Evolutionary conservation across 1,284 basidiomycete species (phyloP).

Genomic region (Meripilus lineatus): DNA sequence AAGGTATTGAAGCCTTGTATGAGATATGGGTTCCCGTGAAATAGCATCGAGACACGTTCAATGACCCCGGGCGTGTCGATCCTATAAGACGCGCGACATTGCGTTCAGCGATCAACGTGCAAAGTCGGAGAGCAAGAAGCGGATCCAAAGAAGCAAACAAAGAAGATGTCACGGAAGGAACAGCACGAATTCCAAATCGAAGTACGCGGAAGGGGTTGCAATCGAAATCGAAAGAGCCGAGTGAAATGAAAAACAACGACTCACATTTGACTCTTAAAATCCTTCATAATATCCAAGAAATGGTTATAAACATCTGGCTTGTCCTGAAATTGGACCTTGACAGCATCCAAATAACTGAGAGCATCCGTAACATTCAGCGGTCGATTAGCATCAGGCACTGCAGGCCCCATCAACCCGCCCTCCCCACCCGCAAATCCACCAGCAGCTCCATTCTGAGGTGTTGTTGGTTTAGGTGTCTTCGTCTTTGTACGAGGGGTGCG

Average conservation of each 20-base stretch:
- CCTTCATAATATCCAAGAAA: constrained; percentile 99
- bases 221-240: not conserved
- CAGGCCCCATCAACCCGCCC: not conserved
- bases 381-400: constrained; percentile 23
- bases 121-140: no score
- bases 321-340: constrained; percentile 91
- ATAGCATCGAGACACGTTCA: constrained; percentile 92
- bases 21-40: constrained; percentile 89
- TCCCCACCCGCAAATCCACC: not conserved
- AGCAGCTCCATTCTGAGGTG: no score
- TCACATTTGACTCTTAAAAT: constrained; percentile 93
- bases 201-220: not conserved
- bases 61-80: constrained; percentile 99
- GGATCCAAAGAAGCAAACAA: no score
- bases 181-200: constrained; percentile 2
- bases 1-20: constrained; percentile 99
- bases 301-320: constrained; percentile 96
- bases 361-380: constrained; percentile 86
- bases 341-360: constrained; percentile 94
- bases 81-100: constrained; percentile 34
- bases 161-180: constrained; percentile 8
- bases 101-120: no score
- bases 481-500: constrained; percentile 7
- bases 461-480: constrained; percentile 3
- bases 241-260: constrained; percentile 30